Conservation (phyloP, 129 eudicot species). For the Flaveria linearis region DNA sequence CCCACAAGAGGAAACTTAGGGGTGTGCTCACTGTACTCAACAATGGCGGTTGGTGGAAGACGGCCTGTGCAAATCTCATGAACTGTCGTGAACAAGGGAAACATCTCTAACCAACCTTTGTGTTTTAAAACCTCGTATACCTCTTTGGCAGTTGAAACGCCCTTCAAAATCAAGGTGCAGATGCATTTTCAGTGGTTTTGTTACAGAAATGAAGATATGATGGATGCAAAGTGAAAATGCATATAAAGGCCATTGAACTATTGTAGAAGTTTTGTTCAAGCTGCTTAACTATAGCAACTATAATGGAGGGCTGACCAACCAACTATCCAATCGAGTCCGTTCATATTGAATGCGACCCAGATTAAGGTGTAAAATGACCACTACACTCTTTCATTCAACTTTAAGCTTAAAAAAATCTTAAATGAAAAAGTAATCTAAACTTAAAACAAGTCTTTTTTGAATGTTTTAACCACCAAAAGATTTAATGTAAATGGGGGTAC, state of each 20-base stretch:
- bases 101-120: slow-evolving; percentile 83
- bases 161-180: slow-evolving; percentile 48
- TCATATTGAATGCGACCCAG: background rate
- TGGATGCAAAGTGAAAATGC: background rate
- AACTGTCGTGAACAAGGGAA: slow-evolving; percentile 86
- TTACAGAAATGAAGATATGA: background rate
- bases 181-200: slow-evolving; percentile 5
- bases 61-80: slow-evolving; percentile 87
- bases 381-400: background rate
- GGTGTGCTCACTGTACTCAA: slow-evolving; percentile 65
- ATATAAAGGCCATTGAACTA: background rate
- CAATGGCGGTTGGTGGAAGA: slow-evolving; percentile 82
- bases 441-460: background rate
- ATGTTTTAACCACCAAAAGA: background rate
- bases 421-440: background rate
- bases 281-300: too few species aligned
- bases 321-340: background rate
- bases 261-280: background rate
- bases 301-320: too few species aligned
- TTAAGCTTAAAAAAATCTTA: background rate
- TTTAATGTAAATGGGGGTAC: too few species aligned
- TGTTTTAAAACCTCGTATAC: slow-evolving; percentile 82
- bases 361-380: slow-evolving; percentile 5
- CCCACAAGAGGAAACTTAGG: slow-evolving; percentile 47
- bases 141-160: slow-evolving; percentile 93